Percentiles rank a stretch among this genome's conserved stretches.
These are phyloP conservation scores for Phialophora verrucosa DNA, from an alignment of 2,329 filamentous ascomycete species.

Conservation along the genomic window DNA sequence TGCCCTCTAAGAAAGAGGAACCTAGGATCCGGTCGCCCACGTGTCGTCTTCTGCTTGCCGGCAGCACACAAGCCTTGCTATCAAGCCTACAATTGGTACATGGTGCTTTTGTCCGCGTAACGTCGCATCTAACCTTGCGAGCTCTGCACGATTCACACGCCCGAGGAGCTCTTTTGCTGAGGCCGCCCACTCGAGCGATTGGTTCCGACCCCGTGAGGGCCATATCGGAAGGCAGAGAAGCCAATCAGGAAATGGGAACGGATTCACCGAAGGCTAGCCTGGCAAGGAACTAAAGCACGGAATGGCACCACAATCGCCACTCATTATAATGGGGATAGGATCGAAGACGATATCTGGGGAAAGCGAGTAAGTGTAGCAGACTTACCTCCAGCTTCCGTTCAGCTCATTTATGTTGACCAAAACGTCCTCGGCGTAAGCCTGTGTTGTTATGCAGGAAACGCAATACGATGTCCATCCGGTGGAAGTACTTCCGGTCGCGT, in stretches of 20 bases:
- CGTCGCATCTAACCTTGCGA: constrained; percentile 91
- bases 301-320: not conserved
- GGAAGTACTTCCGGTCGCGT: constrained; percentile 19
- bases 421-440: not conserved
- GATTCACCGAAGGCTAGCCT: not conserved
- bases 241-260: not conserved
- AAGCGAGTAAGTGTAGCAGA: not conserved
- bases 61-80: constrained; percentile 63
- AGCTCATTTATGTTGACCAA: constrained; percentile 4
- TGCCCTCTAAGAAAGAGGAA: constrained; percentile 24
- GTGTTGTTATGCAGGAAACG: constrained; percentile 3
- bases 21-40: constrained; percentile 35
- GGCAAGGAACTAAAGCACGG: not conserved
- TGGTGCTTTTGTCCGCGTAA: constrained; percentile 81
- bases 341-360: not conserved
- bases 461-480: constrained; percentile 7
- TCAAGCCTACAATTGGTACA: constrained; percentile 79
- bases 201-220: not conserved
- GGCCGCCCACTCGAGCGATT: constrained; percentile 4
- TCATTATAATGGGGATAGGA: not conserved
- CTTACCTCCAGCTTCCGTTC: constrained; percentile 13
- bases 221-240: constrained; percentile 11
- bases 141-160: constrained; percentile 87
- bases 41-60: constrained; percentile 77
- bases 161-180: constrained; percentile 83